phyloP scores from a whole-genome alignment of 2,329 filamentous ascomycete species.

The Ophiostoma piceae region DNA sequence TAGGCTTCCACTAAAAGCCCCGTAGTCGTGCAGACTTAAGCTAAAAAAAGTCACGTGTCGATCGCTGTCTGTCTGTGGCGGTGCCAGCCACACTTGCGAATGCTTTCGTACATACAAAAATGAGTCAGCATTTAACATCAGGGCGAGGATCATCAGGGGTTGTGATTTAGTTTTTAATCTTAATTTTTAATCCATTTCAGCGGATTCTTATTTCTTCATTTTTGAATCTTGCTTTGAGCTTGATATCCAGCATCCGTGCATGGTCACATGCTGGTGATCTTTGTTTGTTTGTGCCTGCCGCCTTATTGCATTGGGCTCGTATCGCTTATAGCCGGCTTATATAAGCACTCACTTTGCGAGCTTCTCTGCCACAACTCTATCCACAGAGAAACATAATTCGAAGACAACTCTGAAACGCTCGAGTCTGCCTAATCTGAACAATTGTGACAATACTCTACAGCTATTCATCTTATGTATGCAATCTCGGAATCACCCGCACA shows the following conservation, averaged over 20 bases:
- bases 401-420: background rate
- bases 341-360: too few relatives aligned
- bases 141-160: background rate
- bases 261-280: background rate
- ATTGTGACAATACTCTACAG: background rate
- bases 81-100: background rate
- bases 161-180: background rate
- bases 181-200: background rate
- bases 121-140: background rate
- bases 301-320: too few relatives aligned
- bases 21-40: background rate
- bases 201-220: background rate
- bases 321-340: too few relatives aligned
- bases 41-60: background rate
- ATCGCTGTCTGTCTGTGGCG: background rate
- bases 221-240: background rate
- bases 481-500: conserved; percentile 3
- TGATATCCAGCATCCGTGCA: background rate
- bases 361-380: too few relatives aligned
- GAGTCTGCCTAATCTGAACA: background rate
- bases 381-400: background rate
- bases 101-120: background rate
- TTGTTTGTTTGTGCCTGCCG: background rate
- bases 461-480: background rate
- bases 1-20: background rate